Conservation (phyloP, 129 eudicot genomes). For the Saposhnikovia divaricata region DNA sequence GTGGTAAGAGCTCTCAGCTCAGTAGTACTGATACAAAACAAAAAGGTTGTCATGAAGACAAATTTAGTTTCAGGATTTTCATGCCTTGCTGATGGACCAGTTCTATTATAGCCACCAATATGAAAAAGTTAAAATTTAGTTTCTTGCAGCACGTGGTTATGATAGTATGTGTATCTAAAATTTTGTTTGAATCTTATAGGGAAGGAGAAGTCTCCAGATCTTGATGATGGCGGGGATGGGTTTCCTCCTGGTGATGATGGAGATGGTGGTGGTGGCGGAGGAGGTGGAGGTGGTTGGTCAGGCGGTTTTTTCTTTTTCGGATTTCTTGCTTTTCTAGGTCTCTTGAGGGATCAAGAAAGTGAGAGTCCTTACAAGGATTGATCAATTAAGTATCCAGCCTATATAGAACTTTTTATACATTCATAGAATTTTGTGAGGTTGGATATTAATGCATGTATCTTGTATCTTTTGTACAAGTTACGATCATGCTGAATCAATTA, state of each 20-base stretch:
- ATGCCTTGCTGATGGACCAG: neutral
- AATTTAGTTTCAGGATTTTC: neutral
- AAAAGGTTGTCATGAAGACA: neutral
- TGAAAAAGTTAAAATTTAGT: neutral
- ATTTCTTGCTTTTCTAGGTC: constrained; percentile 68
- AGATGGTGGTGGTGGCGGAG: constrained; percentile 73
- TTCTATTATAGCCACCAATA: neutral
- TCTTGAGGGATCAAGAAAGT: constrained; percentile 57
- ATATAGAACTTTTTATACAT: neutral
- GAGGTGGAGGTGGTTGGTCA: constrained; percentile 74
- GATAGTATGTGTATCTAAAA: neutral
- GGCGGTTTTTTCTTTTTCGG: constrained; percentile 91
- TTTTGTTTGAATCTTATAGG: neutral
- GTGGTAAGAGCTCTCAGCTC: neutral
- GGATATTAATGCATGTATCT: neutral
- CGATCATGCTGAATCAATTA: no score
- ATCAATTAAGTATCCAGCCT: neutral
- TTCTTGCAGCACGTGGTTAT: neutral
- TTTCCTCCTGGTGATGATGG: constrained; percentile 84
- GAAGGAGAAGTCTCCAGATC: constrained; percentile 75
- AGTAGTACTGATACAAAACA: neutral
- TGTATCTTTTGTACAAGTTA: neutral
- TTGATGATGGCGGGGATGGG: constrained; percentile 82
- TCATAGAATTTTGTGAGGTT: neutral
- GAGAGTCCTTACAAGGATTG: constrained; percentile 21